Conservation (phyloP, 257 asterid species). For the Coffea canephora region DNA sequence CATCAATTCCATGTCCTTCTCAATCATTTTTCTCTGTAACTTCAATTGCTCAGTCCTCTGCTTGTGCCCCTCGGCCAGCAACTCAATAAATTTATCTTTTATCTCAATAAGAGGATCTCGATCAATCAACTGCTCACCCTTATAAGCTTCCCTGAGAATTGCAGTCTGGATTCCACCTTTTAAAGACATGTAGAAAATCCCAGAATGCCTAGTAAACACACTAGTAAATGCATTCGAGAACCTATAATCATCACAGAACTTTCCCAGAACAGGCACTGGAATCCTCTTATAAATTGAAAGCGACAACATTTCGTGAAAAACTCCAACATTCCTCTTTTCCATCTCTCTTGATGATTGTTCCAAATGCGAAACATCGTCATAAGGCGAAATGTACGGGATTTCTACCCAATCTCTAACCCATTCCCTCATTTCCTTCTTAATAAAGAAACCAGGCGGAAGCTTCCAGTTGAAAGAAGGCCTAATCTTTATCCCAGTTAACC, state of each 20-base stretch:
- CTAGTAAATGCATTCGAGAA: conserved; percentile 74
- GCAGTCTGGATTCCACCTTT: conserved; percentile 92
- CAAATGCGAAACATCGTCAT: conserved; percentile 58
- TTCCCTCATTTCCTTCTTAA: conserved; percentile 90
- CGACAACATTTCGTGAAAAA: conserved; percentile 81
- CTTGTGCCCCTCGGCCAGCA: conserved; percentile 61
- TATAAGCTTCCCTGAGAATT: conserved; percentile 84
- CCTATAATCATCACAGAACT: conserved; percentile 77
- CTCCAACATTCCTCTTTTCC: conserved; percentile 92
- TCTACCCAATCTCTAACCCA: conserved; percentile 96
- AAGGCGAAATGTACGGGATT: conserved; percentile 82
- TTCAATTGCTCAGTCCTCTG: conserved; percentile 52
- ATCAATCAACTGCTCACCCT: conserved; percentile 46
- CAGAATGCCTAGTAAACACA: conserved; percentile 82
- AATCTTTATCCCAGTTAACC: conserved; percentile 56
- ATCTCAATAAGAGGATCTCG: conserved; percentile 50
- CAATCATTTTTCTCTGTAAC: conserved; percentile 35
- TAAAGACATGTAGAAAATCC: conserved; percentile 77
- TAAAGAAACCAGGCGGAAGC: conserved; percentile 64
- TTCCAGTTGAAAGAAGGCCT: conserved; percentile 77
- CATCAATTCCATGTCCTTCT: conserved; percentile 45
- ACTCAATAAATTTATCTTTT: conserved; percentile 59
- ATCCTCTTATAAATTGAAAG: conserved; percentile 68
- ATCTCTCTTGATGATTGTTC: conserved; percentile 67
- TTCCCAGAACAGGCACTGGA: conserved; percentile 60